phyloP scores from a whole-genome alignment of 2,329 filamentous ascomycete genomes.

The Pyrenochaeta sp. region DNA sequence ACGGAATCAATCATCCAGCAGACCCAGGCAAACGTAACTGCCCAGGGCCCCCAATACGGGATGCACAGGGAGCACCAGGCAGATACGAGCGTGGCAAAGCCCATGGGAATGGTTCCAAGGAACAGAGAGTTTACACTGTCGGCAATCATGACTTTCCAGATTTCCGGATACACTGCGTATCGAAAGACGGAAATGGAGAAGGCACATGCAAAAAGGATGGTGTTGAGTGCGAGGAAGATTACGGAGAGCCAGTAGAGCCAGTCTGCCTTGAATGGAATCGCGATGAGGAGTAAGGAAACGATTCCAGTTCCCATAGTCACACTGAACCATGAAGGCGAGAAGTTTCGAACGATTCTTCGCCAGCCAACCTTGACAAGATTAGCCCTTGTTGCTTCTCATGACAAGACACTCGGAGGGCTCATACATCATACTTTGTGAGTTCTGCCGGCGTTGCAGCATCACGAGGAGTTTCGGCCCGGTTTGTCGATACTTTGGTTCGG shows the following conservation, averaged over 20 bases:
- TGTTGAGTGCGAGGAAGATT: constrained; percentile 68
- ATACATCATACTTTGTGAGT: constrained; percentile 40
- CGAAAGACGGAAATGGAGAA: constrained; percentile 64
- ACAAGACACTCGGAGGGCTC: background rate
- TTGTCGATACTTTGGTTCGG: constrained; percentile 9
- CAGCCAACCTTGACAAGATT: constrained; percentile 38
- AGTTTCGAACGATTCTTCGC: constrained; percentile 48
- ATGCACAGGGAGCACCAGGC: constrained; percentile 69
- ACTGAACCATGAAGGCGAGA: constrained; percentile 49
- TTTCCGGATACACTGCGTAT: constrained; percentile 71
- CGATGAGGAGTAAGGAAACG: constrained; percentile 68
- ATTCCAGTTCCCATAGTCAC: constrained; percentile 71
- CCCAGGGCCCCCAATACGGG: constrained; percentile 67
- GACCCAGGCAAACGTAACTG: constrained; percentile 57
- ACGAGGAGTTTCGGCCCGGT: constrained; percentile 3
- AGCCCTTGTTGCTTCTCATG: background rate
- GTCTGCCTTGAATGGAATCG: constrained; percentile 66
- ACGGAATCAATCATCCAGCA: constrained; percentile 61
- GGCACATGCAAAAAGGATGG: constrained; percentile 65
- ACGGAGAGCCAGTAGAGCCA: constrained; percentile 69
- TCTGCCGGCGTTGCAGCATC: constrained; percentile 3
- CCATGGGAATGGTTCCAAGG: constrained; percentile 73
- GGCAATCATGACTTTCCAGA: constrained; percentile 71
- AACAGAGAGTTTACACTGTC: constrained; percentile 75
- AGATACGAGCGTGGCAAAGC: constrained; percentile 72